Evolutionary conservation across 2,329 filamentous ascomycete species (phyloP).

Genomic region (Zopfia rhizophila): DNA sequence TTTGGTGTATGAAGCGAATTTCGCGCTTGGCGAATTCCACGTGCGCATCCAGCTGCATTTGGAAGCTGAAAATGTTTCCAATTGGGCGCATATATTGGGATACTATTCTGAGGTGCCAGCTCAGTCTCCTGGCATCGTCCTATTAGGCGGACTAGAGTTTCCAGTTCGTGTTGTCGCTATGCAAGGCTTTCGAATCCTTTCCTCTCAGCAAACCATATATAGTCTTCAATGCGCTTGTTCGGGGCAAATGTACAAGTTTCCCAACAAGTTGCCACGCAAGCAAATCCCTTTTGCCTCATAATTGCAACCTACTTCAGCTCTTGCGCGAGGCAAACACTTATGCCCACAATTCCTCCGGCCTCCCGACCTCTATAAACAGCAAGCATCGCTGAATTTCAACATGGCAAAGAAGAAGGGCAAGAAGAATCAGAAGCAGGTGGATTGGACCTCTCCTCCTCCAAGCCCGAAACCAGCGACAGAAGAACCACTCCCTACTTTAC

Average conservation of each 20-base stretch:
- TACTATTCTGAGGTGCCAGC: constrained; percentile 43
- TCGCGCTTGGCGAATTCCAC: constrained; percentile 32
- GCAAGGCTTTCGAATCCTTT: constrained; percentile 39
- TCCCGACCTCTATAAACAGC: constrained; percentile 34
- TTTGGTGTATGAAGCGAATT: constrained; percentile 27
- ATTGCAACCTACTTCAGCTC: constrained; percentile 27
- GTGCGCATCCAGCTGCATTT: constrained; percentile 34
- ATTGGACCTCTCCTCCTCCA: constrained; percentile 38
- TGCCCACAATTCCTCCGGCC: constrained; percentile 23
- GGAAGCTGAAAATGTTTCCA: constrained; percentile 35
- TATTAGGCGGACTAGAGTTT: constrained; percentile 42
- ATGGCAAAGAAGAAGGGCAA: constrained; percentile 47
- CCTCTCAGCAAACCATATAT: constrained; percentile 45
- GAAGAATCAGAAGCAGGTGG: constrained; percentile 39
- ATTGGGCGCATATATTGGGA: constrained; percentile 47
- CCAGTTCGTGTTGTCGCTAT: constrained; percentile 41
- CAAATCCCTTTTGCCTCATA: constrained; percentile 40
- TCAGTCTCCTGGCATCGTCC: constrained; percentile 40
- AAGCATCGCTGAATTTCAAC: constrained; percentile 28
- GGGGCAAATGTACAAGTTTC: constrained; percentile 40
- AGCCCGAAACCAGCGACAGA: constrained; percentile 33
- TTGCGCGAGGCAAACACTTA: constrained; percentile 39
- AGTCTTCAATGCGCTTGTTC: constrained; percentile 46
- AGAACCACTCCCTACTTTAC: constrained; percentile 30
- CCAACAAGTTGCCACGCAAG: constrained; percentile 51